Evolutionary conservation across 352 stramenopile genomes (phyloP).

Genomic region (Saprolegnia diclina): DNA sequence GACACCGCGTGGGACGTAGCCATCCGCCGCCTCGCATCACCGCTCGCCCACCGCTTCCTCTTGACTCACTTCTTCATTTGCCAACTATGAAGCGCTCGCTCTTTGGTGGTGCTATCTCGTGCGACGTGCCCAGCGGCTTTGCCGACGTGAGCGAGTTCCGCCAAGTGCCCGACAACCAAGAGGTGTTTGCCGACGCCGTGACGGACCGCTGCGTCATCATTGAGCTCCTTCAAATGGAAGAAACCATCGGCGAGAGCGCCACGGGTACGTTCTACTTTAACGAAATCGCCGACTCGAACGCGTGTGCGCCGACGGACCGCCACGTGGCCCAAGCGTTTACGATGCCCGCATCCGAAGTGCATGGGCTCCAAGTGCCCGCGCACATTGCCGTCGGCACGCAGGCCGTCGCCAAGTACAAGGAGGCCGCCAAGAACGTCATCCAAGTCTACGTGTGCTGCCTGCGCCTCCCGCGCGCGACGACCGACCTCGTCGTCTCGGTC

Average conservation of each 20-base stretch:
- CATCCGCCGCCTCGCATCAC: too few species aligned
- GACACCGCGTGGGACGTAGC: too few species aligned
- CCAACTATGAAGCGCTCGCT: constrained; percentile 28
- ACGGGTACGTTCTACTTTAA: constrained; percentile 80
- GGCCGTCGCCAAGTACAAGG: constrained; percentile 80
- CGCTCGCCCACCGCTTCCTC: too few species aligned
- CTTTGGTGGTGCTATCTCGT: constrained; percentile 71
- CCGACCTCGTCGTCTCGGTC: constrained; percentile 75
- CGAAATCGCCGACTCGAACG: constrained; percentile 75
- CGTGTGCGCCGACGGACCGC: constrained; percentile 52
- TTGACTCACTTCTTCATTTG: constrained; percentile 7
- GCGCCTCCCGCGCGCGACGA: constrained; percentile 61
- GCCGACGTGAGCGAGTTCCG: constrained; percentile 75
- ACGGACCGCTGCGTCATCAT: constrained; percentile 82
- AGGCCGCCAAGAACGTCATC: constrained; percentile 80
- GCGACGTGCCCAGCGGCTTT: constrained; percentile 64
- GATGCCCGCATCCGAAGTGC: constrained; percentile 31
- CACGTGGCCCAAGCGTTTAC: constrained; percentile 44
- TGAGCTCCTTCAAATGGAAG: constrained; percentile 70
- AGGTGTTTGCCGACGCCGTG: constrained; percentile 75
- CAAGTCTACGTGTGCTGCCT: constrained; percentile 74
- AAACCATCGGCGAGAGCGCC: constrained; percentile 36
- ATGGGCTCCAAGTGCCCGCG: constrained; percentile 34
- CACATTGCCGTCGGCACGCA: constrained; percentile 70
- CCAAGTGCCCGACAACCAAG: constrained; percentile 83